These are phyloP conservation scores for Citrus sinensis DNA, from an alignment of 345 rosid genomes.

Conservation along the genomic window DVS_A1.0 CM039167.1:26182001-26182500, in stretches of 20 bases:
- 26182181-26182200: slow-evolving; percentile 52
- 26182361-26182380: slow-evolving; percentile 66
- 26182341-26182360: neutral
- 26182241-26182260: neutral
- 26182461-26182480: slow-evolving; percentile 59
- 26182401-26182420: slow-evolving; percentile 63
- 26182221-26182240: neutral
- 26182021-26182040: neutral
- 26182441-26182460: slow-evolving; percentile 57
- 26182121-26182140: slow-evolving; percentile 23
- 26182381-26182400: slow-evolving; percentile 69
- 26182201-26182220: slow-evolving; percentile 38
- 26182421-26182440: slow-evolving; percentile 49
- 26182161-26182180: slow-evolving; percentile 51
- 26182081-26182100: neutral
- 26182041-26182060: neutral
- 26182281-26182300: neutral
- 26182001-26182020: neutral
- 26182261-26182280: neutral
- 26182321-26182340: neutral
- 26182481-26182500: slow-evolving; percentile 68
- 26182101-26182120: slow-evolving; percentile 35
- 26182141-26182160: slow-evolving; percentile 32
- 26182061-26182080: neutral
- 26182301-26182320: neutral